phyloP scores from a whole-genome alignment of 768 basidiomycete species.

The Auriculariales sp. region DNA sequence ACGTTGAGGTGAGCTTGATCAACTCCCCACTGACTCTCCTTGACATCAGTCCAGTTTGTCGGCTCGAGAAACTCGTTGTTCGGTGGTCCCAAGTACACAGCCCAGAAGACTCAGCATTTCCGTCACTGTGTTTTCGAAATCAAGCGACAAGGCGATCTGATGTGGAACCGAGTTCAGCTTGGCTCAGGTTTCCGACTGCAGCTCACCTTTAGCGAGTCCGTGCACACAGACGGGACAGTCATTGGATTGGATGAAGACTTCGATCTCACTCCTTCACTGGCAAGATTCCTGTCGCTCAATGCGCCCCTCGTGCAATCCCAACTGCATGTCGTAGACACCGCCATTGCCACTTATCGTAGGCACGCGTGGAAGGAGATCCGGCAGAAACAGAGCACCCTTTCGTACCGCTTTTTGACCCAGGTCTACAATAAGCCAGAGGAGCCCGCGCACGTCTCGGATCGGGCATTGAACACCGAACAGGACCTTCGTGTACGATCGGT shows the following conservation, averaged over 20 bases:
- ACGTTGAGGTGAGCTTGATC: slow-evolving; percentile 32
- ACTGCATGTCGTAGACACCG: slow-evolving; percentile 29
- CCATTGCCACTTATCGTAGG: slow-evolving; percentile 35
- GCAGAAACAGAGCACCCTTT: slow-evolving; percentile 38
- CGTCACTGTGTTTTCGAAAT: slow-evolving; percentile 34
- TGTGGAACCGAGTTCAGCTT: slow-evolving; percentile 37
- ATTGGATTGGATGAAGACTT: slow-evolving; percentile 57
- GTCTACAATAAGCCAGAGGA: slow-evolving; percentile 45
- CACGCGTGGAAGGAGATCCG: slow-evolving; percentile 32
- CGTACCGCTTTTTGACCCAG: slow-evolving; percentile 45
- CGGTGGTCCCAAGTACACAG: slow-evolving; percentile 34
- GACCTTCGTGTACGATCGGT: slow-evolving; percentile 43
- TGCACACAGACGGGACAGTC: slow-evolving; percentile 31
- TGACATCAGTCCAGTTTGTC: slow-evolving; percentile 23
- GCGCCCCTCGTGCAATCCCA: slow-evolving; percentile 30
- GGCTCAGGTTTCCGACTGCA: slow-evolving; percentile 57
- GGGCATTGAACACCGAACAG: slow-evolving; percentile 31
- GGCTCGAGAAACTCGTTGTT: slow-evolving; percentile 30
- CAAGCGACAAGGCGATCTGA: slow-evolving; percentile 35
- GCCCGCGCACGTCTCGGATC: slow-evolving; percentile 27
- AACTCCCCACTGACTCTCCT: no score
- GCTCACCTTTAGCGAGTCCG: slow-evolving; percentile 38
- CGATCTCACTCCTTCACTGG: slow-evolving; percentile 45
- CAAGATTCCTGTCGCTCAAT: slow-evolving; percentile 48
- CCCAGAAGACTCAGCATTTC: slow-evolving; percentile 32